Evolutionary conservation across 2,329 filamentous ascomycete genomes (phyloP).

Genomic region (Diaporthe sp.): DNA sequence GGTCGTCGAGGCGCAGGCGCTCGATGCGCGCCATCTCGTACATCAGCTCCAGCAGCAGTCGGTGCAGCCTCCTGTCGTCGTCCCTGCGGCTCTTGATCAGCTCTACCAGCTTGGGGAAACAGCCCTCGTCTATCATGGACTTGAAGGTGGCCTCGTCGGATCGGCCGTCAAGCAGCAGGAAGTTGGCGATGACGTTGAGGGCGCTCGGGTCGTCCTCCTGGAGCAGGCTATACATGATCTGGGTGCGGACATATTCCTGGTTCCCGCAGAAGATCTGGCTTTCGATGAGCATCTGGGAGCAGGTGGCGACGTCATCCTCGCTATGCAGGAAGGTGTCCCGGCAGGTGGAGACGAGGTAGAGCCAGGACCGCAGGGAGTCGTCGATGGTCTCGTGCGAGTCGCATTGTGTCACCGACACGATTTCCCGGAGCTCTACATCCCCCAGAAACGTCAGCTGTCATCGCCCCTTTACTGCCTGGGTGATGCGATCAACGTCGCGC

Average conservation of each 20-base stretch:
- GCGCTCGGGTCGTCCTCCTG: slow-evolving; percentile 87
- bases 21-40: slow-evolving; percentile 98
- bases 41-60: slow-evolving; percentile 86
- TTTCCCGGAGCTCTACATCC: slow-evolving; percentile 61
- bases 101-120: slow-evolving; percentile 86
- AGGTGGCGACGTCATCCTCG: slow-evolving; percentile 85
- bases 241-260: slow-evolving; percentile 88
- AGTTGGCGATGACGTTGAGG: slow-evolving; percentile 86
- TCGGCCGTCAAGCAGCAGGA: slow-evolving; percentile 90
- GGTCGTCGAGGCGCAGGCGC: slow-evolving; percentile 80
- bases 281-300: slow-evolving; percentile 82
- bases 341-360: slow-evolving; percentile 82
- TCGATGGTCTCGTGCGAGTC: slow-evolving; percentile 77
- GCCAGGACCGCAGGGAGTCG: slow-evolving; percentile 86
- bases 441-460: not conserved
- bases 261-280: slow-evolving; percentile 82
- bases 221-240: slow-evolving; percentile 92
- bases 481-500: not conserved
- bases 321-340: slow-evolving; percentile 82
- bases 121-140: slow-evolving; percentile 88
- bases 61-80: slow-evolving; percentile 80
- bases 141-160: slow-evolving; percentile 83
- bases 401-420: slow-evolving; percentile 60
- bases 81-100: slow-evolving; percentile 78
- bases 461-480: not conserved